A percentile compares a stretch with the other conserved stretches of the same genome.
Evolutionary conservation across 257 asterid species (phyloP).

Genomic region (Agastache rugosa): DNA sequence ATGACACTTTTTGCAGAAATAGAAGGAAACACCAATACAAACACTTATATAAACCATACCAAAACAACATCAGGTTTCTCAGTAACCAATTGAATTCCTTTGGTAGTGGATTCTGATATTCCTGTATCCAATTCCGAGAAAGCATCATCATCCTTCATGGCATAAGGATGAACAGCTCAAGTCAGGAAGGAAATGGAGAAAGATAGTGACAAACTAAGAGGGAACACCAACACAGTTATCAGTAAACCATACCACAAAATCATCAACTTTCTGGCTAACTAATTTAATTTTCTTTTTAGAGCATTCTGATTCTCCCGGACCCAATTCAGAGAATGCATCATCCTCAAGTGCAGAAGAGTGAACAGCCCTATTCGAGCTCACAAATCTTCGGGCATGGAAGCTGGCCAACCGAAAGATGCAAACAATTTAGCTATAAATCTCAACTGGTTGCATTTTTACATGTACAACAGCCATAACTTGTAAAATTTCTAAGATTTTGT

Average conservation of each 20-base stretch:
- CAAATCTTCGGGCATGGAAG: slow-evolving; percentile 40
- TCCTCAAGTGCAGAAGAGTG: slow-evolving; percentile 43
- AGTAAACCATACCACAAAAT: slow-evolving; percentile 40
- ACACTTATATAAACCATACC: slow-evolving; percentile 40
- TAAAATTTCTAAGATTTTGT: background rate
- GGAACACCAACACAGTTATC: slow-evolving; percentile 1
- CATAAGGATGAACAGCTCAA: slow-evolving; percentile 28
- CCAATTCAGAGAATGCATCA: slow-evolving; percentile 57
- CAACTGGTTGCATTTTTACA: slow-evolving; percentile 13
- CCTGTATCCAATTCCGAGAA: slow-evolving; percentile 54
- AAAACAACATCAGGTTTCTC: slow-evolving; percentile 41
- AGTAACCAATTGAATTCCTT: slow-evolving; percentile 40
- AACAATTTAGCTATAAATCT: slow-evolving; percentile 12
- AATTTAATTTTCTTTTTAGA: slow-evolving; percentile 35
- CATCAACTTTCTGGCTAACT: slow-evolving; percentile 47
- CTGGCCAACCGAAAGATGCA: slow-evolving; percentile 38
- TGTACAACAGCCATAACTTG: slow-evolving; percentile 13
- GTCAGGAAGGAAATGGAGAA: slow-evolving; percentile 5
- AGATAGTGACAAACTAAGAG: slow-evolving; percentile 8
- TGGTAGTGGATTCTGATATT: slow-evolving; percentile 31
- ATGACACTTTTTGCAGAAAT: background rate
- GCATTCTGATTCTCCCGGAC: slow-evolving; percentile 40
- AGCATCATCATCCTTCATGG: slow-evolving; percentile 38
- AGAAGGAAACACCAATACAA: slow-evolving; percentile 5
- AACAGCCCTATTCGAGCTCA: slow-evolving; percentile 39